Conservation (phyloP, 129 eudicot species). For the Daucus carota region DH1_v3.0 NC_030387.2:32972501-32973000, state of each 20-base stretch:
- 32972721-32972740: slow-evolving; percentile 70
- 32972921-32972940: slow-evolving; percentile 70
- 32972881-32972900: slow-evolving; percentile 87
- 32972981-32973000: slow-evolving; percentile 85
- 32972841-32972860: slow-evolving; percentile 70
- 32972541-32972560: slow-evolving; percentile 14
- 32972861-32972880: slow-evolving; percentile 71
- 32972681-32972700: slow-evolving; percentile 52
- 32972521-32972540: slow-evolving; percentile 15
- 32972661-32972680: slow-evolving; percentile 68
- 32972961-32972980: slow-evolving; percentile 86
- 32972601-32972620: slow-evolving; percentile 80
- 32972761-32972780: slow-evolving; percentile 73
- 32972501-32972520: slow-evolving; percentile 23
- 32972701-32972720: slow-evolving; percentile 53
- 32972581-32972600: slow-evolving; percentile 47
- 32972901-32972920: slow-evolving; percentile 91
- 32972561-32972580: slow-evolving; percentile 4
- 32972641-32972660: slow-evolving; percentile 64
- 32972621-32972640: slow-evolving; percentile 64
- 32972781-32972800: slow-evolving; percentile 73
- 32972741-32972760: slow-evolving; percentile 64
- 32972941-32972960: slow-evolving; percentile 78
- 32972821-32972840: slow-evolving; percentile 90
- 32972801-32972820: slow-evolving; percentile 92